A percentile compares a stretch with the other conserved stretches of the same genome.
phyloP scores from a whole-genome alignment of 2,329 filamentous ascomycete species.

The Penicillium sp. region DNA sequence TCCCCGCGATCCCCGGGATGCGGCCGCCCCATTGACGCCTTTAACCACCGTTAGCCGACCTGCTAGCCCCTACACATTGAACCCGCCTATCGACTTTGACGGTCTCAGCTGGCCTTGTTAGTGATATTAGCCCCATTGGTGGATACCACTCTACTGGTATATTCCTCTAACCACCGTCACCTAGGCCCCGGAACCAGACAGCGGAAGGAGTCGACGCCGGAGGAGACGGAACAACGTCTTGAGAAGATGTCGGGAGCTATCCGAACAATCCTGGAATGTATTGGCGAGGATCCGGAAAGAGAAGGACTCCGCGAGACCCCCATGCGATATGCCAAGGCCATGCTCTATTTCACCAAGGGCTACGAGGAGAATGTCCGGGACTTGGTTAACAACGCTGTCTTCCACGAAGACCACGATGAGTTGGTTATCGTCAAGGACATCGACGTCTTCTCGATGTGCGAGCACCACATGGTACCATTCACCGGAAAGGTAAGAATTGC shows the following conservation, averaged over 20 bases:
- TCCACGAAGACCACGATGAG: constrained; percentile 95
- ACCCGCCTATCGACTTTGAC: constrained; percentile 52
- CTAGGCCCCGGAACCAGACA: constrained; percentile 48
- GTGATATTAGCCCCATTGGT: constrained; percentile 20
- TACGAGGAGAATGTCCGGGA: constrained; percentile 93
- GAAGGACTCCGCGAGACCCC: constrained; percentile 67
- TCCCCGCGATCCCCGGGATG: constrained; percentile 54
- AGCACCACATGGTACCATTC: constrained; percentile 96
- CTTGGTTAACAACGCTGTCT: constrained; percentile 90
- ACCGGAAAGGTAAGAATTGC: constrained; percentile 72
- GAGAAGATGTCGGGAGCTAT: constrained; percentile 63
- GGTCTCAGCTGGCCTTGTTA: constrained; percentile 53
- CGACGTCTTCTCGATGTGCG: constrained; percentile 89
- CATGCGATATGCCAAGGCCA: constrained; percentile 86
- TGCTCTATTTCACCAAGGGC: constrained; percentile 94
- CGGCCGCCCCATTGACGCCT: constrained; percentile 51
- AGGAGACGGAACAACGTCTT: constrained; percentile 57
- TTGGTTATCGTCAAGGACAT: constrained; percentile 98
- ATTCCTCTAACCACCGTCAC: constrained; percentile 12
- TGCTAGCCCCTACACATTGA: constrained; percentile 50
- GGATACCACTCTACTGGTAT: neutral
- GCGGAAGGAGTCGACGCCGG: constrained; percentile 56
- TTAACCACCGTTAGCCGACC: constrained; percentile 51
- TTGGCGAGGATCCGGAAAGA: constrained; percentile 64
- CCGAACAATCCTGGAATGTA: constrained; percentile 62